Evolutionary conservation across 2,329 filamentous ascomycete species (phyloP).

Genomic region (Claviceps sp.): DNA sequence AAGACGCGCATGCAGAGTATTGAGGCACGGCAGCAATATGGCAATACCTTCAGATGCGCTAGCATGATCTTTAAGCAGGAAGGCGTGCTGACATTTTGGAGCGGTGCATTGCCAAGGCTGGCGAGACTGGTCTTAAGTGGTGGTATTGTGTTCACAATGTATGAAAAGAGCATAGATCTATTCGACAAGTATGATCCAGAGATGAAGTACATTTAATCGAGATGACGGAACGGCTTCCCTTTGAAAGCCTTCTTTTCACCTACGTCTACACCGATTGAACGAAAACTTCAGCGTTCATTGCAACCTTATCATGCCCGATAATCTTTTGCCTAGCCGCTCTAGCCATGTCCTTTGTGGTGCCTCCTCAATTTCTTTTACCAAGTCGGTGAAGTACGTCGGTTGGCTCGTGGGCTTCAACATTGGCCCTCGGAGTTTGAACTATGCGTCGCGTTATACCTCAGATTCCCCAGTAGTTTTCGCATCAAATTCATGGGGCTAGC

Average conservation of each 20-base stretch:
- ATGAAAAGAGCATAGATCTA: constrained; percentile 90
- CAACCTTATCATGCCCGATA: constrained; percentile 47
- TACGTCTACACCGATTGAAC: no score
- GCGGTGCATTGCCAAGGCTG: constrained; percentile 75
- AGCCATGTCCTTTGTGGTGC: constrained; percentile 45
- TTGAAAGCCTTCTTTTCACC: neutral
- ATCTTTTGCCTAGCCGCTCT: constrained; percentile 35
- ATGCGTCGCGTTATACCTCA: neutral
- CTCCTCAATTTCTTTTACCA: constrained; percentile 49
- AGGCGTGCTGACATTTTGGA: constrained; percentile 85
- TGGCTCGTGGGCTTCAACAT: constrained; percentile 47
- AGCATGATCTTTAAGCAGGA: constrained; percentile 77
- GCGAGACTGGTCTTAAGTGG: constrained; percentile 80
- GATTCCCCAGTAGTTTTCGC: neutral
- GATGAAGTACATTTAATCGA: constrained; percentile 57
- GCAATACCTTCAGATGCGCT: constrained; percentile 77
- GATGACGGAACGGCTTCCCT: neutral
- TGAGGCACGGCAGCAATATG: constrained; percentile 67
- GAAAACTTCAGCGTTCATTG: constrained; percentile 21
- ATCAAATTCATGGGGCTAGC: neutral
- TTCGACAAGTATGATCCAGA: constrained; percentile 73
- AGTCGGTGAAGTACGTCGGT: constrained; percentile 48
- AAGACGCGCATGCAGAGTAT: constrained; percentile 98
- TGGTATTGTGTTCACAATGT: constrained; percentile 96
- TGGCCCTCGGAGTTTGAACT: constrained; percentile 30